These are phyloP conservation scores for Udeniomyces megalosporus DNA, from an alignment of 768 basidiomycete species.

Conservation along the genomic window DNA sequence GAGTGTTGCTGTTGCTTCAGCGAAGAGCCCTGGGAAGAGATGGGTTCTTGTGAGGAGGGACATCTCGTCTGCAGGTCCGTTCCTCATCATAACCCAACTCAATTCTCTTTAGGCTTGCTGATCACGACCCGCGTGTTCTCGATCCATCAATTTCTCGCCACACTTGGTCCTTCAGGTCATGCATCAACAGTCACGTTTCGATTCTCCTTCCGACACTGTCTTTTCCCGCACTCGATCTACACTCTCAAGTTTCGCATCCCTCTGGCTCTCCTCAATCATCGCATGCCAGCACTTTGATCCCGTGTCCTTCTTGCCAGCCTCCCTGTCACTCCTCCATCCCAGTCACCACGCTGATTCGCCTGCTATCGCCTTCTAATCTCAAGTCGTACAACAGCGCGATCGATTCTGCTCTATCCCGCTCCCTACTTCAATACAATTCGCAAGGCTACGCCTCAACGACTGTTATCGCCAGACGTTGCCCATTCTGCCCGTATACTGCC, in stretches of 20 bases:
- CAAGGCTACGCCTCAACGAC: too few relatives aligned
- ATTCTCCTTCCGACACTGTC: slow-evolving; percentile 6
- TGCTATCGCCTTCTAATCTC: background rate
- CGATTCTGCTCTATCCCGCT: slow-evolving; percentile 3
- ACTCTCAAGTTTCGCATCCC: background rate
- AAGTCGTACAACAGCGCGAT: slow-evolving; percentile 2
- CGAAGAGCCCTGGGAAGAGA: slow-evolving; percentile 13
- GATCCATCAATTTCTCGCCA: background rate
- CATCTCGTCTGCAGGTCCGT: slow-evolving; percentile 13
- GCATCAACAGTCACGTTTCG: slow-evolving; percentile 14
- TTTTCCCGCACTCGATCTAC: background rate
- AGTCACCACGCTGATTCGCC: background rate
- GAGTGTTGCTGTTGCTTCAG: slow-evolving; percentile 11
- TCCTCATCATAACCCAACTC: background rate
- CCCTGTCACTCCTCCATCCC: slow-evolving; percentile 5
- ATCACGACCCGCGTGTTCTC: background rate
- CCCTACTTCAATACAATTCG: background rate
- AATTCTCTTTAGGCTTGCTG: background rate
- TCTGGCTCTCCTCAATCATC: background rate
- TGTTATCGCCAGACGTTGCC: background rate
- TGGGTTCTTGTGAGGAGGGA: slow-evolving; percentile 9
- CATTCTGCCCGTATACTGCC: slow-evolving; percentile 5
- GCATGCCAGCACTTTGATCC: slow-evolving; percentile 2
- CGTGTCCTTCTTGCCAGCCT: slow-evolving; percentile 6
- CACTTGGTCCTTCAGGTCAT: background rate